Conservation (phyloP, 352 stramenopile species). For the Thraustotheca clavata region DNA sequence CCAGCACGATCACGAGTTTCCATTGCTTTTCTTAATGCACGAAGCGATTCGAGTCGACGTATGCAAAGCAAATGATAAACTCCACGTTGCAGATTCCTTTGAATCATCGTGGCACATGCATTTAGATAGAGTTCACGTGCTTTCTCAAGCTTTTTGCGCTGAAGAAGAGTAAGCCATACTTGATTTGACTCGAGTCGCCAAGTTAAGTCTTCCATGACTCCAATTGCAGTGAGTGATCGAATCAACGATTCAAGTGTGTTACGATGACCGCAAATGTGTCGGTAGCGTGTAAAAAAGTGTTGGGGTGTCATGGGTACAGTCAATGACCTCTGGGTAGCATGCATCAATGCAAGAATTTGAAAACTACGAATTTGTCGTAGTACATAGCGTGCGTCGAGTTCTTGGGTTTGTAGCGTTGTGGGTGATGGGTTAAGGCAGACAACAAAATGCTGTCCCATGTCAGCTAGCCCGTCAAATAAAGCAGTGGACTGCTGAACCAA, state of each 20-base stretch:
- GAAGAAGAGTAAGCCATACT: slow-evolving; percentile 67
- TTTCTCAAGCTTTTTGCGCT: slow-evolving; percentile 76
- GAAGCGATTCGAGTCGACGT: slow-evolving; percentile 49
- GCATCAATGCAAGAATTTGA: slow-evolving; percentile 65
- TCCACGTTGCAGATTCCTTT: slow-evolving; percentile 68
- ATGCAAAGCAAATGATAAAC: slow-evolving; percentile 56
- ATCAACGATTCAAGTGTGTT: slow-evolving; percentile 65
- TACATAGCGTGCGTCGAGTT: slow-evolving; percentile 61
- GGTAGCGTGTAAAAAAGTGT: slow-evolving; percentile 75
- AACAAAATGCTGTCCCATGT: slow-evolving; percentile 74
- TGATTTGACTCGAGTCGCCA: slow-evolving; percentile 63
- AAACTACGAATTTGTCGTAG: slow-evolving; percentile 60
- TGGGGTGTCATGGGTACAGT: slow-evolving; percentile 66
- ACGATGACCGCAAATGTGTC: slow-evolving; percentile 69
- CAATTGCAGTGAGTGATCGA: slow-evolving; percentile 66
- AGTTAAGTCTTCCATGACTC: slow-evolving; percentile 69
- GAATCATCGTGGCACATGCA: slow-evolving; percentile 73
- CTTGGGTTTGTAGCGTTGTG: slow-evolving; percentile 40
- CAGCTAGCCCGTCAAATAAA: slow-evolving; percentile 53
- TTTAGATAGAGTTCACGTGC: slow-evolving; percentile 70
- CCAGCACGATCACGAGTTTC: slow-evolving; percentile 39
- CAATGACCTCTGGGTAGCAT: slow-evolving; percentile 60
- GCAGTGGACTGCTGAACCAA: slow-evolving; percentile 60
- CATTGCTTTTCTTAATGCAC: slow-evolving; percentile 43
- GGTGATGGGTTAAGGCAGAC: slow-evolving; percentile 74